Conservation (phyloP, 345 rosid genomes). For the Luvunga scandens region DNA sequence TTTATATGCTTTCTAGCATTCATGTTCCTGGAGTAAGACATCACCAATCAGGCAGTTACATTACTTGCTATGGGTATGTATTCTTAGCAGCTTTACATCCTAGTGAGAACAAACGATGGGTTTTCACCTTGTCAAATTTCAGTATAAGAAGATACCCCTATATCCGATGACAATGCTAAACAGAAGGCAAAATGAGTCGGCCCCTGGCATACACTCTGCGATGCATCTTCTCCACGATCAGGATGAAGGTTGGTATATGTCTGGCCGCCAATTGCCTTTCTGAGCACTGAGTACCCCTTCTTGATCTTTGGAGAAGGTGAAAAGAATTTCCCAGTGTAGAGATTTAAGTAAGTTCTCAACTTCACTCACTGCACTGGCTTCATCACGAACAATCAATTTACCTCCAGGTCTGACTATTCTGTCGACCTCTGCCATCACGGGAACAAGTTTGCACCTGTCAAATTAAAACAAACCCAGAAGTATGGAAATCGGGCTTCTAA, state of each 20-base stretch:
- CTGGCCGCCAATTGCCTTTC: slow-evolving; percentile 88
- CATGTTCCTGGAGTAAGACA: slow-evolving; percentile 1
- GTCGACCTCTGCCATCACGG: slow-evolving; percentile 86
- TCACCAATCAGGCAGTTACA: background rate
- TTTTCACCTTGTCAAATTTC: background rate
- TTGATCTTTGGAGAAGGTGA: slow-evolving; percentile 67
- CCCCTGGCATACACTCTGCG: too few relatives aligned
- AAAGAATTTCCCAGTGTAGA: slow-evolving; percentile 74
- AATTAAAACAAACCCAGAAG: background rate
- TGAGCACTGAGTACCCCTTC: slow-evolving; percentile 89
- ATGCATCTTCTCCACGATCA: slow-evolving; percentile 19
- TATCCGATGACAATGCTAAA: background rate
- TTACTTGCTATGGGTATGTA: background rate
- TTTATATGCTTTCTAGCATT: background rate
- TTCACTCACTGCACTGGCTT: slow-evolving; percentile 58
- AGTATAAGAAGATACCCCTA: background rate
- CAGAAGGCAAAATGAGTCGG: background rate
- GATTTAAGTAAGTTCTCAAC: slow-evolving; percentile 77
- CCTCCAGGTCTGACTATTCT: slow-evolving; percentile 94
- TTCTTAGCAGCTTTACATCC: slow-evolving; percentile 1
- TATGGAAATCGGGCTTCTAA: background rate
- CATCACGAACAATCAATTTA: slow-evolving; percentile 72
- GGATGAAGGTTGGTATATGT: slow-evolving; percentile 34
- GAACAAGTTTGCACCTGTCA: slow-evolving; percentile 74
- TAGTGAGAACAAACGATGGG: background rate